Percentiles rank a stretch among this genome's conserved stretches.
Conservation (phyloP, 179 eudicot species). For the Patellifolia procumbens region DNA sequence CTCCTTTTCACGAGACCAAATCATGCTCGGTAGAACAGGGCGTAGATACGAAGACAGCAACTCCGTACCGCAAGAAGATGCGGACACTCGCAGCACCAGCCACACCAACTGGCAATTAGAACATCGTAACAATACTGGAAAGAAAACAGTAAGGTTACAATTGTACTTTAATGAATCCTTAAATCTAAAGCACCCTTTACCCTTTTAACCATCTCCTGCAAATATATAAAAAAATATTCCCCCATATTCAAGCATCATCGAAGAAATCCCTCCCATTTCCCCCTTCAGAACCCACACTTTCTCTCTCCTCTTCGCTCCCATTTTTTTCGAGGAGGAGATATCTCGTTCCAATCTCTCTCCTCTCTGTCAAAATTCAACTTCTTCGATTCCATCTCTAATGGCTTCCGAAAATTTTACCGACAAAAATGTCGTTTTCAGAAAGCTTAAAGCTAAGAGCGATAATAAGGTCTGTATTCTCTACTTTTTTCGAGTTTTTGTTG, state of each 20-base stretch:
- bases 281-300: not conserved
- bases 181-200: conserved; percentile 6
- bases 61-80: not conserved
- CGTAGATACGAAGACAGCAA: not conserved
- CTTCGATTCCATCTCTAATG: conserved; percentile 32
- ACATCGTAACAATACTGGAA: not conserved
- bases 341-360: conserved; percentile 18
- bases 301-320: conserved; percentile 1
- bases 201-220: not conserved
- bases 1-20: no score
- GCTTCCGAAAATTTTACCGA: conserved; percentile 65
- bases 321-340: conserved; percentile 1
- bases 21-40: no score
- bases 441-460: conserved; percentile 74
- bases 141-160: not conserved
- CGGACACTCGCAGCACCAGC: not conserved
- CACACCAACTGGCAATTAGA: not conserved
- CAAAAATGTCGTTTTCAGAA: conserved; percentile 66
- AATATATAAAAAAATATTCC: not conserved
- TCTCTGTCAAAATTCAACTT: conserved; percentile 5
- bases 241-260: not conserved
- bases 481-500: not conserved
- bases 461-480: conserved; percentile 49
- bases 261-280: not conserved
- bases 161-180: not conserved